Conservation (phyloP, 257 asterid species). For the Lavandula angustifolia region DNA sequence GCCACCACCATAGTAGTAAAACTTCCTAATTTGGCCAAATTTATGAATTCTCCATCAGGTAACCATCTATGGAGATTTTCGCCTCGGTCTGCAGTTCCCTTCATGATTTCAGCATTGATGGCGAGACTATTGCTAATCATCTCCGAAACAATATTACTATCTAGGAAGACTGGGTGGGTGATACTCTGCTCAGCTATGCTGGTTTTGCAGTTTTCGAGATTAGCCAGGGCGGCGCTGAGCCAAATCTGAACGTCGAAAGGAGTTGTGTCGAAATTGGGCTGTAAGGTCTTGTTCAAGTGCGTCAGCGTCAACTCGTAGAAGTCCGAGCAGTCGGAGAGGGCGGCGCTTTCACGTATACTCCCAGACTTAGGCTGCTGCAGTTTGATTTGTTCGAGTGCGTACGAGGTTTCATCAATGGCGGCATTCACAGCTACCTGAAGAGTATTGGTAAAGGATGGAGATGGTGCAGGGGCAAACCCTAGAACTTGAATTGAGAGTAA, state of each 20-base stretch:
- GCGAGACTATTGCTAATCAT: neutral
- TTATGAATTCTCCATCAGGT: neutral
- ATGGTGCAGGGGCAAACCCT: slow-evolving; percentile 2
- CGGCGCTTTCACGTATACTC: neutral
- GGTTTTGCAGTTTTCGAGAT: slow-evolving; percentile 5
- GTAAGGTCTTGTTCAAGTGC: neutral
- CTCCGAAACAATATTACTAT: neutral
- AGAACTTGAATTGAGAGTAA: neutral
- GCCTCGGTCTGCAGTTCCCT: neutral
- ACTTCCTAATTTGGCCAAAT: too few relatives aligned
- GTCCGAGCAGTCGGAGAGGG: slow-evolving; percentile 17
- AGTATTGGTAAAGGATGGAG: slow-evolving; percentile 1
- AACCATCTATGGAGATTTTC: neutral
- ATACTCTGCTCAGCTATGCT: neutral
- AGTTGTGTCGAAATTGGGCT: neutral
- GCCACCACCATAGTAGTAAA: slow-evolving; percentile 38
- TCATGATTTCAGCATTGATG: neutral
- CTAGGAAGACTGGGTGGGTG: neutral
- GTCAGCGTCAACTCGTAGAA: neutral
- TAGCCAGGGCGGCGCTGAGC: slow-evolving; percentile 1
- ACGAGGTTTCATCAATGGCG: neutral
- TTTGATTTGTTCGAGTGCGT: neutral
- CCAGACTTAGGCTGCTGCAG: neutral
- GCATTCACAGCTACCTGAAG: neutral
- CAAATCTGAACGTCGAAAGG: slow-evolving; percentile 8